A percentile compares a stretch with the other conserved stretches of the same genome.
Evolutionary conservation across 2,329 filamentous ascomycete genomes (phyloP).

Genomic region (Fusarium abutilonis): DNA sequence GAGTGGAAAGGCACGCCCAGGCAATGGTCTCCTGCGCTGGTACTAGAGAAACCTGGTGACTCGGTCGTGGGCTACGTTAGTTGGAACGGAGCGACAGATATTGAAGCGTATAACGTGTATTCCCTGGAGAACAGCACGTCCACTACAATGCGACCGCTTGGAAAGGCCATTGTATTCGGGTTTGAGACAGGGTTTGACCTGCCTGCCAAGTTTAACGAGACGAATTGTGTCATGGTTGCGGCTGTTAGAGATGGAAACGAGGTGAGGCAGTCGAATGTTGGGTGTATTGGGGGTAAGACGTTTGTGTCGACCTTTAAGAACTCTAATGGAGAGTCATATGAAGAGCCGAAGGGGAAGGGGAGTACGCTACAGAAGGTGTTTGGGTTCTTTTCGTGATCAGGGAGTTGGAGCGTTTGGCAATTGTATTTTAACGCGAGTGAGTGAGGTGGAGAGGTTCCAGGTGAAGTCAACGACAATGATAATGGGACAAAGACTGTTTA

Average conservation of each 20-base stretch:
- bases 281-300: constrained; percentile 27
- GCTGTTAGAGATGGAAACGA: constrained; percentile 36
- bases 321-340: not conserved
- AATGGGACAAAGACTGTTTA: no score
- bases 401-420: not conserved
- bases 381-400: not conserved
- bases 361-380: constrained; percentile 24
- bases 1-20: constrained; percentile 41
- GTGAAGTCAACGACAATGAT: no score
- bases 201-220: constrained; percentile 13
- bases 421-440: not conserved
- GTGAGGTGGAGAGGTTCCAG: not conserved
- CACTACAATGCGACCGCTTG: constrained; percentile 1
- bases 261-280: constrained; percentile 37
- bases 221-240: constrained; percentile 33
- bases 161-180: constrained; percentile 3
- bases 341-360: constrained; percentile 1
- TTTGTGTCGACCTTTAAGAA: constrained; percentile 27
- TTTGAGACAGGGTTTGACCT: constrained; percentile 45
- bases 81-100: constrained; percentile 45
- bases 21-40: constrained; percentile 28
- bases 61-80: constrained; percentile 31
- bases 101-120: constrained; percentile 41
- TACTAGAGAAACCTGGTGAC: constrained; percentile 16
- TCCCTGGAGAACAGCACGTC: not conserved